A percentile compares a stretch with the other conserved stretches of the same genome.
phyloP scores from a whole-genome alignment of 1,284 basidiomycete species.

The Cystodermella granulosa region DNA sequence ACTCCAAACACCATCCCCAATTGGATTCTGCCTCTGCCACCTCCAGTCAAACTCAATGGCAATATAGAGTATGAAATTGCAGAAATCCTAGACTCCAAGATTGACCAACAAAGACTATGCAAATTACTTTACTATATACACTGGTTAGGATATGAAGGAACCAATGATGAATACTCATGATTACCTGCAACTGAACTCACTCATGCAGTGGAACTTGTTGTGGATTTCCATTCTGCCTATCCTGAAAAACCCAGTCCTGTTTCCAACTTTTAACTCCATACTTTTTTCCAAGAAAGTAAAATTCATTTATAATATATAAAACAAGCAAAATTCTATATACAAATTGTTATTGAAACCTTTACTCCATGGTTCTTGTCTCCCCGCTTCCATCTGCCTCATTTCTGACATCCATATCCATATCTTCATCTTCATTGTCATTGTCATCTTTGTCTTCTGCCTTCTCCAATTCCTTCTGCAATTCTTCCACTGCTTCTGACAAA shows the following conservation, averaged over 20 bases:
- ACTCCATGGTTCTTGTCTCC: background rate
- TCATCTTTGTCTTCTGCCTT: background rate
- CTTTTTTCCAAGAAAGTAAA: background rate
- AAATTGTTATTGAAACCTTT: background rate
- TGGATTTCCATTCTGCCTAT: background rate
- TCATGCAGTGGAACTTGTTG: background rate
- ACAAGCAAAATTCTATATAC: background rate
- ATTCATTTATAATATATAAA: background rate
- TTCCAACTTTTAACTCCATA: background rate
- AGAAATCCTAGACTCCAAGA: slow-evolving; percentile 23
- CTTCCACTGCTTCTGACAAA: background rate
- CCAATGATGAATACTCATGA: slow-evolving; percentile 16
- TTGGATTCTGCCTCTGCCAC: slow-evolving; percentile 18
- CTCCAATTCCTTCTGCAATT: background rate
- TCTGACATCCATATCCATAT: background rate
- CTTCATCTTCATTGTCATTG: background rate
- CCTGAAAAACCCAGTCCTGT: slow-evolving; percentile 1
- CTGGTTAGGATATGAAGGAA: slow-evolving; percentile 15
- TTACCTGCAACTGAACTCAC: background rate
- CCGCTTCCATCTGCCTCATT: background rate
- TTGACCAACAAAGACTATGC: slow-evolving; percentile 5
- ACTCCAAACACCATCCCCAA: slow-evolving; percentile 13
- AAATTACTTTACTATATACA: slow-evolving; percentile 11
- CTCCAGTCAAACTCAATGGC: slow-evolving; percentile 23
- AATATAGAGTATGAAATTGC: slow-evolving; percentile 22